Conservation (phyloP, 2,329 filamentous ascomycete genomes). For the Fusarium redolens region DNA sequence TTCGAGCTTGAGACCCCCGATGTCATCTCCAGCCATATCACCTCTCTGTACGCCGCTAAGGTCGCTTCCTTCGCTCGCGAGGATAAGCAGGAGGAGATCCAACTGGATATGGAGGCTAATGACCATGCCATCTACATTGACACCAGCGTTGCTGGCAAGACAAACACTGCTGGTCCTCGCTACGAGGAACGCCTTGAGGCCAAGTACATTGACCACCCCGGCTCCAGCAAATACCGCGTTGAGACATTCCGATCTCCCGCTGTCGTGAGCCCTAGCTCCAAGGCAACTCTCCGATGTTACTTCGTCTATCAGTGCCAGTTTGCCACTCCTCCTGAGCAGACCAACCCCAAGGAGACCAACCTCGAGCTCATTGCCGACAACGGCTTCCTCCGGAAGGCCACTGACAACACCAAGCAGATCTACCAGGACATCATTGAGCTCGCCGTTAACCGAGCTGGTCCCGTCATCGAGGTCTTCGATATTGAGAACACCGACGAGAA, state of each 20-base stretch:
- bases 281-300: conserved; percentile 93
- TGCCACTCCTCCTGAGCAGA: conserved; percentile 76
- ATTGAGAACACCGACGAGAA: conserved; percentile 93
- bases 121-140: conserved; percentile 99
- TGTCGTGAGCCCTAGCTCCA: conserved; percentile 75
- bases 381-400: conserved; percentile 95
- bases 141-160: conserved; percentile 89
- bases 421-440: conserved; percentile 94
- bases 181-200: conserved; percentile 94
- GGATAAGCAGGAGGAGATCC: conserved; percentile 94
- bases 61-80: conserved; percentile 92
- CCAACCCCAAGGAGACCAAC: conserved; percentile 82
- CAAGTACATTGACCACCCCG: conserved; percentile 91
- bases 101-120: conserved; percentile 91
- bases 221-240: conserved; percentile 83
- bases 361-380: conserved; percentile 93
- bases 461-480: conserved; percentile 98
- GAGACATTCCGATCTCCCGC: conserved; percentile 97
- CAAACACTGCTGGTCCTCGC: conserved; percentile 79
- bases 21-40: conserved; percentile 92
- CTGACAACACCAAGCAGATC: conserved; percentile 92
- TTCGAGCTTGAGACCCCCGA: conserved; percentile 90
- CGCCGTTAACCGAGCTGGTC: conserved; percentile 85
- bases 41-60: conserved; percentile 96
- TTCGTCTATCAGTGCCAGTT: conserved; percentile 99